Base-by-base conservation (phyloP, 371 early-diverging fungal genomes). In the Encephalitozoon hellem region DNA sequence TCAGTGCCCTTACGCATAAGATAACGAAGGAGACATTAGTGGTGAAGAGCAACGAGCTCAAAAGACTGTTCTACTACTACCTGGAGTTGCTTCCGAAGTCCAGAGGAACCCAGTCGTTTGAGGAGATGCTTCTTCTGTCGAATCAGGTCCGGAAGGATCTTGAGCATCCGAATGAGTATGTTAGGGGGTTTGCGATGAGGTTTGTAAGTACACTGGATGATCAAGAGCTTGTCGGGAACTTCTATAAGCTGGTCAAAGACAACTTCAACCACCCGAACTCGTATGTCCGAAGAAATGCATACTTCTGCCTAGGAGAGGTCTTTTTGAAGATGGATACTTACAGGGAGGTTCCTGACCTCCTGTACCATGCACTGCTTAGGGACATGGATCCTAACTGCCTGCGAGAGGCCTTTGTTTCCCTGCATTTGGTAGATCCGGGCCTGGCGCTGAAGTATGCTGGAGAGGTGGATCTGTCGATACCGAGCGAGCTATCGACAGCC, bases 161-260 rank as follows among this genome's bases (percentile, higher is more conserved):
- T 43, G 92, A 91, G 83, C 93, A 93, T 85, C 95, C 97, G 26
- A 98, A 98, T 86, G 99, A 98, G 87, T 96, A 90, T 83, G 92
- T 98, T 74, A 89, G 97, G 69, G 96, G 95, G 26, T 89, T 90
- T 1, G 94, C 93, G 12, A 89, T 97, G 75, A 89, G 95, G 47
- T 91, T 95, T 86, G 86, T 96, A 69, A 90, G 94, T 87, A 94
- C 93, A 84, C 87, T 97, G 52, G 88, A 89, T 64, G 94, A 94
- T 81, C 88, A 90, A 8, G 95, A 96, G 80, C 89, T 87, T 69
- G 85, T 83, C 49, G 47, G 67, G 11, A 52, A 45, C 47, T 54
- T 78, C 25, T 66, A 73, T 25, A 43, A 26, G 25, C 63, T 69
- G 12, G 45, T 81, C 39, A 72, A 72, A 23, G 73, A 81, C 42